A percentile compares a stretch with the other conserved stretches of the same genome.
Evolutionary conservation across 2,329 filamentous ascomycete species (phyloP).

Genomic region (Neonectria hederae): DNA sequence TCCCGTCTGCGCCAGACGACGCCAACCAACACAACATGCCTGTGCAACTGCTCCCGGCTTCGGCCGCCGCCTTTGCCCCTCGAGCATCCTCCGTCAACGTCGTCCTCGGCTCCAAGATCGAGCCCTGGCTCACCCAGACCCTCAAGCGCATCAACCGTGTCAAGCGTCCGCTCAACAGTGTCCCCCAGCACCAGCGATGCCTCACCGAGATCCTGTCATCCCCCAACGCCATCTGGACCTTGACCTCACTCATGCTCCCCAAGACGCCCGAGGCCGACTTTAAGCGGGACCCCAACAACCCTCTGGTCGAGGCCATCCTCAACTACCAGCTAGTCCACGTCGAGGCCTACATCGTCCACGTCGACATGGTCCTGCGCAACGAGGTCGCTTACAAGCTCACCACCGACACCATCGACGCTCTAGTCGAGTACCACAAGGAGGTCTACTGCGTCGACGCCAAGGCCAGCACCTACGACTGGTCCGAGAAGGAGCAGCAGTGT

Average conservation of each 20-base stretch:
- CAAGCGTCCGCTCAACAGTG: slow-evolving; percentile 96
- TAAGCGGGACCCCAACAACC: slow-evolving; percentile 73
- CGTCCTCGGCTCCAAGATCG: slow-evolving; percentile 89
- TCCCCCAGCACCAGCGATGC: slow-evolving; percentile 94
- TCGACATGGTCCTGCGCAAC: slow-evolving; percentile 98
- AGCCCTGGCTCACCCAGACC: slow-evolving; percentile 96
- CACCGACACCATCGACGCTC: slow-evolving; percentile 88
- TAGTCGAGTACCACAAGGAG: slow-evolving; percentile 96
- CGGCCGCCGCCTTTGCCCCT: slow-evolving; percentile 94
- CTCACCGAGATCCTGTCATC: slow-evolving; percentile 94
- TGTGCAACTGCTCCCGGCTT: slow-evolving; percentile 91
- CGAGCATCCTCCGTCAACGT: slow-evolving; percentile 91
- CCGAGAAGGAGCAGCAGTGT: slow-evolving; percentile 93
- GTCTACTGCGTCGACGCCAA: slow-evolving; percentile 91
- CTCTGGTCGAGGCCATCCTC: slow-evolving; percentile 78
- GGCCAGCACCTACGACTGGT: slow-evolving; percentile 91
- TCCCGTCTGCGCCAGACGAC: slow-evolving; percentile 29
- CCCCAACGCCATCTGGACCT: slow-evolving; percentile 90
- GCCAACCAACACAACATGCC: slow-evolving; percentile 71
- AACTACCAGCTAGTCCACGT: slow-evolving; percentile 94
- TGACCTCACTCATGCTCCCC: slow-evolving; percentile 91
- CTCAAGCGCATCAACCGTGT: slow-evolving; percentile 96
- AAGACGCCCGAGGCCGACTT: slow-evolving; percentile 89
- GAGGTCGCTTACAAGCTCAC: slow-evolving; percentile 99
- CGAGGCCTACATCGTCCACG: slow-evolving; percentile 97